phyloP scores from a whole-genome alignment of 768 basidiomycete species.

The Leccinum uliginosum region DNA sequence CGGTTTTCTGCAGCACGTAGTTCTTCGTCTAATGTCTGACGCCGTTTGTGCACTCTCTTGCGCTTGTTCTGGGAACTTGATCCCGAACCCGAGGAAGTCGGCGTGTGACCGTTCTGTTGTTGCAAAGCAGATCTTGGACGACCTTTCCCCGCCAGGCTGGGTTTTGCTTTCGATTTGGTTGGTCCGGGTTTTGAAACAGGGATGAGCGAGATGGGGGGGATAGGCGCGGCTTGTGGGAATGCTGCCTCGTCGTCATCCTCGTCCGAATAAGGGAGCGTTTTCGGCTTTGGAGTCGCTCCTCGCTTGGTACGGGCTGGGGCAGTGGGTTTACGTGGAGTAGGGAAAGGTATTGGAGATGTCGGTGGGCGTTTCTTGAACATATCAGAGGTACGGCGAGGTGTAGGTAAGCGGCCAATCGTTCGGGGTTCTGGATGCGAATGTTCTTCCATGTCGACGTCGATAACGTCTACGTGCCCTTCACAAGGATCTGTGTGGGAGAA shows the following conservation, averaged over 20 bases:
- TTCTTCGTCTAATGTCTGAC: constrained; percentile 67
- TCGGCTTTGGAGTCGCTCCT: constrained; percentile 30
- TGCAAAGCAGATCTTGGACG: constrained; percentile 7
- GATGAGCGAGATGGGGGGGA: constrained; percentile 25
- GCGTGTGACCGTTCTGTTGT: background rate
- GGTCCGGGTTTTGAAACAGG: constrained; percentile 11
- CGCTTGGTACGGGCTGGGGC: constrained; percentile 52
- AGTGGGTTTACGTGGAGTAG: constrained; percentile 48
- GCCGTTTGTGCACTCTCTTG: constrained; percentile 28
- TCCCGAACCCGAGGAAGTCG: constrained; percentile 8
- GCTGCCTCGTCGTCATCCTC: constrained; percentile 26
- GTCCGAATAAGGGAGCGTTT: constrained; percentile 5
- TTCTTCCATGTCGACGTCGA: constrained; percentile 38
- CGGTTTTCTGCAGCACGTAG: constrained; percentile 43
- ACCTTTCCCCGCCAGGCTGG: constrained; percentile 15
- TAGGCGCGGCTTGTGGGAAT: background rate
- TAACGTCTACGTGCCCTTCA: constrained; percentile 24
- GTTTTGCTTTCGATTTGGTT: constrained; percentile 15
- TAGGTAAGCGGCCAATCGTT: constrained; percentile 5
- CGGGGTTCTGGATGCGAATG: constrained; percentile 6
- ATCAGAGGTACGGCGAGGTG: constrained; percentile 25
- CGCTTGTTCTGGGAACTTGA: constrained; percentile 15
- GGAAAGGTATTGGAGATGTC: constrained; percentile 55
- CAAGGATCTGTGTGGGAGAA: background rate
- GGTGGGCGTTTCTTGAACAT: constrained; percentile 60